A percentile compares a stretch with the other conserved stretches of the same genome.
phyloP scores from a whole-genome alignment of 2,329 filamentous ascomycete genomes.

The Colletotrichum truncatum region DNA sequence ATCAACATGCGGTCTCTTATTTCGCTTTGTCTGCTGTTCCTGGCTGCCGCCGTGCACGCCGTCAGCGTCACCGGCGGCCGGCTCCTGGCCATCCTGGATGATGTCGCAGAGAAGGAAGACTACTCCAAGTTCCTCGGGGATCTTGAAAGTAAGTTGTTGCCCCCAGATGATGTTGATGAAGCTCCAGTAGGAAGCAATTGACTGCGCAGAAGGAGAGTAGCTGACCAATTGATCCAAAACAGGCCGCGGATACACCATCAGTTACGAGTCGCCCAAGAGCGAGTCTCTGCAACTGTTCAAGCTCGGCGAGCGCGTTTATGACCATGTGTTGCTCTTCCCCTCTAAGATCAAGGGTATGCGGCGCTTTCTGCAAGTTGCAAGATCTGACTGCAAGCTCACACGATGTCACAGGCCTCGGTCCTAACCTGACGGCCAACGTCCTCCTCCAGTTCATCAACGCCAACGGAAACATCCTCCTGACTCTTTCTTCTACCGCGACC shows the following conservation, averaged over 20 bases:
- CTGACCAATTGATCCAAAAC: slow-evolving; percentile 34
- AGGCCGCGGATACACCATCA: slow-evolving; percentile 86
- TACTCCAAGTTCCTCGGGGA: slow-evolving; percentile 86
- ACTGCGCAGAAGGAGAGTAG: slow-evolving; percentile 13
- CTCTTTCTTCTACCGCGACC: slow-evolving; percentile 77
- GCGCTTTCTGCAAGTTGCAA: background rate
- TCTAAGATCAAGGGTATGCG: slow-evolving; percentile 84
- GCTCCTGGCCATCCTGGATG: slow-evolving; percentile 87
- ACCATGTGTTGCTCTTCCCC: slow-evolving; percentile 90
- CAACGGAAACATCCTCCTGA: slow-evolving; percentile 89
- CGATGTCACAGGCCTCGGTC: slow-evolving; percentile 80
- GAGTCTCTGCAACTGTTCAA: slow-evolving; percentile 81
- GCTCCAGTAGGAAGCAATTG: slow-evolving; percentile 1
- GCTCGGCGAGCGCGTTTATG: slow-evolving; percentile 87
- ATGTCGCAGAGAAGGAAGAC: slow-evolving; percentile 79
- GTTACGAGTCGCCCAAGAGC: slow-evolving; percentile 85
- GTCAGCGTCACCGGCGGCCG: slow-evolving; percentile 85
- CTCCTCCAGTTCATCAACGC: slow-evolving; percentile 93
- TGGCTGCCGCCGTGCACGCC: slow-evolving; percentile 75
- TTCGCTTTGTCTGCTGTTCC: slow-evolving; percentile 74
- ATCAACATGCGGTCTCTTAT: slow-evolving; percentile 77
- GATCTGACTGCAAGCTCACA: background rate
- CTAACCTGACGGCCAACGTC: slow-evolving; percentile 83
- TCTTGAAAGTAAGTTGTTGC: slow-evolving; percentile 65
- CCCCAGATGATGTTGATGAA: background rate